phyloP scores from a whole-genome alignment of 2,329 filamentous ascomycete genomes.

The Aspergillus nomiae region DNA sequence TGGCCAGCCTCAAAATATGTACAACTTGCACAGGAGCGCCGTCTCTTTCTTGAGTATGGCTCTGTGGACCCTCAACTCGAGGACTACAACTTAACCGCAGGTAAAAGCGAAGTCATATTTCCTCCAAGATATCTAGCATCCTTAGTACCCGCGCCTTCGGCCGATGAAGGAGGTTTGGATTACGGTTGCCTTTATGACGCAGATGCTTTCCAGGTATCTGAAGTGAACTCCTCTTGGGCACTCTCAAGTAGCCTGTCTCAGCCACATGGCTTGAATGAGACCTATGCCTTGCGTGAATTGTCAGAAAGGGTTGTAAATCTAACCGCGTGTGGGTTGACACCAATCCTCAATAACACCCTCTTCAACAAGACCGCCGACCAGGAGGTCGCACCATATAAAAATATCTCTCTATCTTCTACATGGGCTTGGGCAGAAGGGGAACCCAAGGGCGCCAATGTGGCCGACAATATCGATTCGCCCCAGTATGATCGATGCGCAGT shows the following conservation, averaged over 20 bases:
- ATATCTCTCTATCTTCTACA: slow-evolving; percentile 52
- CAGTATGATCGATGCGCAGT: slow-evolving; percentile 58
- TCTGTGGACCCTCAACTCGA: slow-evolving; percentile 59
- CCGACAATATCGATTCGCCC: slow-evolving; percentile 24
- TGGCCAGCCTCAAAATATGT: slow-evolving; percentile 66
- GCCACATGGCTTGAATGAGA: slow-evolving; percentile 27
- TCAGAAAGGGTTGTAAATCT: slow-evolving; percentile 40
- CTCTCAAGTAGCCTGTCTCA: slow-evolving; percentile 31
- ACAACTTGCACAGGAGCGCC: slow-evolving; percentile 55
- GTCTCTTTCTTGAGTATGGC: slow-evolving; percentile 60
- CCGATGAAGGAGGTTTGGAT: slow-evolving; percentile 44
- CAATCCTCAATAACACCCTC: slow-evolving; percentile 60
- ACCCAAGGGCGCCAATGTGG: slow-evolving; percentile 51
- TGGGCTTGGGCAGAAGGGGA: slow-evolving; percentile 65
- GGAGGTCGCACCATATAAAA: slow-evolving; percentile 50
- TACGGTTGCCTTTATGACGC: slow-evolving; percentile 58
- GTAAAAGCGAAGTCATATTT: slow-evolving; percentile 58
- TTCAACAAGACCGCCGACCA: slow-evolving; percentile 53
- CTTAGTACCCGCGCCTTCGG: slow-evolving; percentile 34
- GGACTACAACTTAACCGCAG: slow-evolving; percentile 54
- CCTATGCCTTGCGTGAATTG: slow-evolving; percentile 32
- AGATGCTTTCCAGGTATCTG: slow-evolving; percentile 42
- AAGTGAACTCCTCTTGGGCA: slow-evolving; percentile 59
- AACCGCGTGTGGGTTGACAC: slow-evolving; percentile 62
- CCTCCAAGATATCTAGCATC: slow-evolving; percentile 47